These are phyloP conservation scores for Trifolium dubium DNA, from an alignment of 306 rosid genomes.

Conservation along the genomic window DNA sequence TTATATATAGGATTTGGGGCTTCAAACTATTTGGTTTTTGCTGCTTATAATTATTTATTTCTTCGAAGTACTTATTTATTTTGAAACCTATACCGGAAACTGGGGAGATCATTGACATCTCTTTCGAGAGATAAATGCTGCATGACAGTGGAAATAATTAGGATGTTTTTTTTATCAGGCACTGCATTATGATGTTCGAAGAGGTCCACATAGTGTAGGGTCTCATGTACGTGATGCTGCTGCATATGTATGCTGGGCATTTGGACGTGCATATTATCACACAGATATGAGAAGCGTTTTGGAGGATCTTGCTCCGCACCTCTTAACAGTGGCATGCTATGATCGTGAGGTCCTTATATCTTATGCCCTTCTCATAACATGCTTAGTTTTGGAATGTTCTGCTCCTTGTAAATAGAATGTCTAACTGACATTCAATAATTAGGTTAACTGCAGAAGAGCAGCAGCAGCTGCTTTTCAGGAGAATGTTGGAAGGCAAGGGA, in stretches of 20 bases:
- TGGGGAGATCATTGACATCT: slow-evolving; percentile 25
- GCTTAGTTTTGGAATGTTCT: slow-evolving; percentile 36
- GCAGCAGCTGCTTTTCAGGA: slow-evolving; percentile 99
- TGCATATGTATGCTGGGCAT: slow-evolving; percentile 98
- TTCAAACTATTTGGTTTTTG: slow-evolving; percentile 31
- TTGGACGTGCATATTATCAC: slow-evolving; percentile 94
- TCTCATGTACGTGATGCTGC: slow-evolving; percentile 99
- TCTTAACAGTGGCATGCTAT: slow-evolving; percentile 89
- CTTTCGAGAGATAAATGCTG: slow-evolving; percentile 33
- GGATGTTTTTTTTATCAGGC: slow-evolving; percentile 61
- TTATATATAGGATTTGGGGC: slow-evolving; percentile 35
- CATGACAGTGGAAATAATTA: slow-evolving; percentile 41
- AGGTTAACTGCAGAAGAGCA: slow-evolving; percentile 99
- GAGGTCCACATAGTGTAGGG: slow-evolving; percentile 99
- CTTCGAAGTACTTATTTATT: slow-evolving; percentile 32
- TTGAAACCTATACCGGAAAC: slow-evolving; percentile 18
- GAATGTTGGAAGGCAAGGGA: slow-evolving; percentile 98
- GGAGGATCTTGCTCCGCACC: slow-evolving; percentile 90
- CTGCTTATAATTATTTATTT: slow-evolving; percentile 28
- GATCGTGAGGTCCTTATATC: slow-evolving; percentile 83
- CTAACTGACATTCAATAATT: slow-evolving; percentile 48
- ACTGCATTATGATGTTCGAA: slow-evolving; percentile 91
- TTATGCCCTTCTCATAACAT: slow-evolving; percentile 29
- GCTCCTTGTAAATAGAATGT: slow-evolving; percentile 28
- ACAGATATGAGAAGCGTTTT: slow-evolving; percentile 76